Evolutionary conservation across 73 alveolate species (phyloP), one percentile per base, ranked within the genome.

Genomic region (Durusdinium trenchii): DNA sequence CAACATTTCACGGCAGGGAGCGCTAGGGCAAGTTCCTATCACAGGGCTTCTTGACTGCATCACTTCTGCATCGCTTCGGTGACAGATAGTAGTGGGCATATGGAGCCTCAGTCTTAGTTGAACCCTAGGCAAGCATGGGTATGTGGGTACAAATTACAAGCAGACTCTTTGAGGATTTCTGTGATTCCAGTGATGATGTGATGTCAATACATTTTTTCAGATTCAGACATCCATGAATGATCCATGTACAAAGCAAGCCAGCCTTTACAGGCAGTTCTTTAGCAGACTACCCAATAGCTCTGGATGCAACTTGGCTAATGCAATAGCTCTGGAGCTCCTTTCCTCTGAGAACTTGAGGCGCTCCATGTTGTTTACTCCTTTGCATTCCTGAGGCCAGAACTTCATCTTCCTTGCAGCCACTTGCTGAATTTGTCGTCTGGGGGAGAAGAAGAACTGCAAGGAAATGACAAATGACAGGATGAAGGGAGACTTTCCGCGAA

Each of bases 21-120:
- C 98, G 48, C 90, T 91, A 40, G 98, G 98, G 26, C 98, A 91
- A 91, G 98, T 91, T 71, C 98, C 98, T 16, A 91, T 91, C 69
- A 91, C 98, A 36, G 98, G 60, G 98, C 76, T 30, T 40, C 98
- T 36, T 43, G 89, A 61, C 50, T 71, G 60, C 40, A 91, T 16
- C 35, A 10, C n/a, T n/a, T n/a, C n/a, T n/a, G n/a, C n/a, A n/a
- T n/a, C n/a, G n/a, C n/a, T n/a, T n/a, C n/a, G n/a, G n/a, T n/a
- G n/a, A n/a, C n/a, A n/a, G n/a, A n/a, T n/a, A n/a, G n/a, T n/a
- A n/a, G n/a, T n/a, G n/a, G n/a, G n/a, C n/a, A n/a, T n/a, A n/a
- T n/a, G n/a, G n/a, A n/a, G n/a, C n/a, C n/a, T n/a, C n/a, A n/a
- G n/a, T n/a, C n/a, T n/a, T n/a, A n/a, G n/a, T n/a, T n/a, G n/a